Evolutionary conservation across 1,139 yeast species (phyloP), one percentile per base, ranked within the genome.

Genomic region (Wickerhamomyces sp.): DNA sequence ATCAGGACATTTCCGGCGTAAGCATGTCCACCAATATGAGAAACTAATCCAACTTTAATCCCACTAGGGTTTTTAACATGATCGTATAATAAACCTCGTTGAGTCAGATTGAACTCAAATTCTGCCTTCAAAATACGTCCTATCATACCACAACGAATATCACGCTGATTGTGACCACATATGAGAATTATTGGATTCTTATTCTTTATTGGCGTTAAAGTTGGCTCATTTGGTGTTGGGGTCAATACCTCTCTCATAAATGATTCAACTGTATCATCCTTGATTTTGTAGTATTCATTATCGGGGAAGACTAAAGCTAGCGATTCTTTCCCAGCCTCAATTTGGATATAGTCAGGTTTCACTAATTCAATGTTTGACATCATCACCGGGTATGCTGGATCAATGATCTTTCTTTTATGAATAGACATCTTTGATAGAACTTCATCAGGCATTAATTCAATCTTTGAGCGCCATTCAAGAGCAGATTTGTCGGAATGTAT

Each of bases 1-100:
- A 75, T 75, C 2, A 84, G 65, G 15, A 85, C 79, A 58, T 85
- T 85, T 0, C 93, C 94, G 3, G 94, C 93, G 60, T 79, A 85
- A 1, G 73, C 85, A 59, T 85, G 94, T 0, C 94, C 94, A 0
- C 93, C 91, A 38, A 85, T 68, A 60, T 85, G 94, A 10, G 87
- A 78, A 1, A 83, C 69, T 15, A 73, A 59, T 0, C 87, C 87
- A 18, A 81, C 72, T n/a, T 69, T 66, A 2, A 72, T 61, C 4
- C 67, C 68, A 4, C 55, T 44, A 1, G 63, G 60, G 36, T 63
- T 56, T 1, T 47, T 39, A 3, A 49, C 51, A 14, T 62, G 45
- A 10, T 61, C 55, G 41, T 56, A 58, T 32, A 62, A 47, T 39
- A 70, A 36, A 0, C 56, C 60, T 39, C 72, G 66, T 2, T 51